Evolutionary conservation across 768 basidiomycete genomes (phyloP), one percentile per base, ranked within the genome.

Genomic region (Hydnomerulius pinastri): DNA sequence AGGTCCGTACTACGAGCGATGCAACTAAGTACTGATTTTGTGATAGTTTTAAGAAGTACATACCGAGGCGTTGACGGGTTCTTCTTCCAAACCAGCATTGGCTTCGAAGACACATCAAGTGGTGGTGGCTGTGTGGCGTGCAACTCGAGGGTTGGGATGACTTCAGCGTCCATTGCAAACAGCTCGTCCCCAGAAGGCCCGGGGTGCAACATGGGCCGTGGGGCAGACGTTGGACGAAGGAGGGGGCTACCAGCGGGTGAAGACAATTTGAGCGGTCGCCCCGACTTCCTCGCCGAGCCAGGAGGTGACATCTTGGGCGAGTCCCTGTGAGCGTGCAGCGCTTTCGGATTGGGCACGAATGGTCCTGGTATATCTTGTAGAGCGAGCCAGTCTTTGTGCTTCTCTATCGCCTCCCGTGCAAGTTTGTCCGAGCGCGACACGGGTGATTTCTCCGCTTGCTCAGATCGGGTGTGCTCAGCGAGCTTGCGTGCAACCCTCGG

Each of bases 161-260:
- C 56, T n/a, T 83, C 83, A 4, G 77, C 89, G 60, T 95, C 93
- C 91, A 95, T 94, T 6, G 73, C 63, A 60, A 96, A 94, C 25
- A 94, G 75, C 43, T 90, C 92, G 49, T 92, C 83, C 3, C 79
- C 75, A 0, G 6, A 65, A 36, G 48, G 39, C 37, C 55, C 30
- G 44, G 50, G 20, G 57, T 58, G 28, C 18, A 43, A 20, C 43
- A 35, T 27, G 9, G 60, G 35, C 10, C 43, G 27, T 6, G 23
- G 42, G 11, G 40, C 20, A 6, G 36, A 23, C 41, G 39, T 53
- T 18, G 50, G 69, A 59, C 23, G 59, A 40, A 53, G 66, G 4
- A 44, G 35, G 15, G 69, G 68, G 55, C 70, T 68, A 4, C 25
- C 17, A 2, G 30, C 38, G 1, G 59, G 60, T 21, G 57, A 53